Conservation (phyloP, 176 grass and related monocot genomes). For the Phragmites australis region DNA sequence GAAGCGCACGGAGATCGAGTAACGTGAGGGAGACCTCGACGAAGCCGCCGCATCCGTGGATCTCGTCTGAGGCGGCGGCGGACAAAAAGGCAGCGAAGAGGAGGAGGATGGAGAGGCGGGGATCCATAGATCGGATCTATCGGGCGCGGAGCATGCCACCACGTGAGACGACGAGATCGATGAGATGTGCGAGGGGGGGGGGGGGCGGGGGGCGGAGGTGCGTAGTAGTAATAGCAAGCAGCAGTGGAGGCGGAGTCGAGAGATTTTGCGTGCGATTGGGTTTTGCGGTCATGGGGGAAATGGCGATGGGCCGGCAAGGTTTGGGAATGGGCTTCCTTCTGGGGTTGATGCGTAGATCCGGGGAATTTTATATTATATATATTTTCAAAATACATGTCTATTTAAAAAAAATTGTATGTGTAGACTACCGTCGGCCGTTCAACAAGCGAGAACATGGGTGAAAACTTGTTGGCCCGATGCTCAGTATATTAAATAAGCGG, state of each 20-base stretch:
- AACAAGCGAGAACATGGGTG: too few species aligned
- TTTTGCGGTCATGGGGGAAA: background rate
- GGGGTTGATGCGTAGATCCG: too few species aligned
- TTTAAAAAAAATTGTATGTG: too few species aligned
- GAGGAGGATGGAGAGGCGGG: constrained; percentile 15
- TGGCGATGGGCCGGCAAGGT: background rate
- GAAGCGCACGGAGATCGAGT: background rate
- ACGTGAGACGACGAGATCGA: constrained; percentile 38
- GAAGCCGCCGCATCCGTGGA: constrained; percentile 93
- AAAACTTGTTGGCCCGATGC: too few species aligned
- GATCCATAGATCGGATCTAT: constrained; percentile 55
- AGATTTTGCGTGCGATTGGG: background rate
- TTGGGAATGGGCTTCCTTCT: background rate
- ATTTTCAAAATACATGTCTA: too few species aligned
- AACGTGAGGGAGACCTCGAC: constrained; percentile 56
- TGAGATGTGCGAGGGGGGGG: constrained; percentile 13
- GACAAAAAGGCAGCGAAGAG: constrained; percentile 9
- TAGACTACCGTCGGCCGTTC: too few species aligned
- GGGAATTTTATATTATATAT: too few species aligned
- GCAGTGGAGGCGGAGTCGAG: too few species aligned
- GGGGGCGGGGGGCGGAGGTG: background rate
- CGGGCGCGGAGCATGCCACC: constrained; percentile 33
- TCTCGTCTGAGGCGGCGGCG: constrained; percentile 55
- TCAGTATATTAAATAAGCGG: too few species aligned
- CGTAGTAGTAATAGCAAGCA: background rate